phyloP scores from a whole-genome alignment of 805 yeast genomes.

The Candida germanica region DNA sequence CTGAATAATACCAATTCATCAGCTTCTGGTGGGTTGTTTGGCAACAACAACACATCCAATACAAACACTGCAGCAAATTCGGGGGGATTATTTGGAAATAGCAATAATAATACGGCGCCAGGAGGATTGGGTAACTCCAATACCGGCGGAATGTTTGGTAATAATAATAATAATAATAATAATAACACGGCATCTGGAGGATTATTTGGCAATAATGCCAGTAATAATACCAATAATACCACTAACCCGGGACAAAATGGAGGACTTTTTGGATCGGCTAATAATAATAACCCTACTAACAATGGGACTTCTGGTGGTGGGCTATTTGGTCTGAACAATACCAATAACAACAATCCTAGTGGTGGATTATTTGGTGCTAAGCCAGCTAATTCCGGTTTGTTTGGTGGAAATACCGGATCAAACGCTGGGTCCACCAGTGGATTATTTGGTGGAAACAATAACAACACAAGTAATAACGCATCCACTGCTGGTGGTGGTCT shows the following conservation, averaged over 20 bases:
- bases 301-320: conserved; percentile 13
- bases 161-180: neutral
- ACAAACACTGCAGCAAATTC: neutral
- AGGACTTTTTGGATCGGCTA: conserved; percentile 13
- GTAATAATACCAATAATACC: conserved; percentile 2
- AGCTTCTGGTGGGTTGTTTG: conserved; percentile 32
- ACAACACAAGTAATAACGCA: conserved; percentile 4
- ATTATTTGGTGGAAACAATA: conserved; percentile 5
- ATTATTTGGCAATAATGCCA: conserved; percentile 4
- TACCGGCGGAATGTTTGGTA: conserved; percentile 5
- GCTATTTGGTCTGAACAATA: conserved; percentile 19
- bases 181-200: conserved; percentile 2
- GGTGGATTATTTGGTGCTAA: conserved; percentile 23
- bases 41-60: conserved; percentile 7
- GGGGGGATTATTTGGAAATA: conserved; percentile 12
- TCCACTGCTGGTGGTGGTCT: conserved; percentile 15
- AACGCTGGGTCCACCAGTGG: conserved; percentile 2
- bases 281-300: conserved; percentile 1
- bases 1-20: conserved; percentile 4
- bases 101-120: conserved; percentile 1
- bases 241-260: conserved; percentile 17
- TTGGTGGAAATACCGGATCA: conserved; percentile 20
- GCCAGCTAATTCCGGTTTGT: conserved; percentile 19
- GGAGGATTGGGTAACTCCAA: conserved; percentile 6
- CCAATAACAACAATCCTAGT: conserved; percentile 6